Base-by-base conservation (phyloP, 805 yeast species). In the Kurtzmaniella cleridarum region DNA sequence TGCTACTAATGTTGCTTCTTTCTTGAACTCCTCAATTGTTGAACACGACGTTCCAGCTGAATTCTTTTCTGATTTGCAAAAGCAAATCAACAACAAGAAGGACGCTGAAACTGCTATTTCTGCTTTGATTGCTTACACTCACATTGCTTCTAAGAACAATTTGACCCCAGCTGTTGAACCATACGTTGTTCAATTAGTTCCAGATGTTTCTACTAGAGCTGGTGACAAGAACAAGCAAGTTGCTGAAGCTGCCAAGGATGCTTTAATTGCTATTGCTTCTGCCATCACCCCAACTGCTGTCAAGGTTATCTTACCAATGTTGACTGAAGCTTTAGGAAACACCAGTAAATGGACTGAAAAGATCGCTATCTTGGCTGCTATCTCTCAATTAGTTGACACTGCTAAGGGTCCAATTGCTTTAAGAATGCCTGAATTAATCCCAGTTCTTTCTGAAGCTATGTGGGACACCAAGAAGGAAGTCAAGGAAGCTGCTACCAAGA, bases 401-500 rank as follows among this genome's bases (percentile, higher is more conserved):
- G 96, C 98, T 57, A 91, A 90, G 72, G 84, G 73, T 58, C 99
- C 90, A 79, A 76, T 93, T 55, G 96, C 98, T 57, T 79, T 93
- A 62, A 89, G 98, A 81, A 93, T 93, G 98, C 96, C 98, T 62
- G 98, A 93, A 79, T 81, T 93, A 69, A 91, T 93, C 61, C 98
- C 99, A 71, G 93, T 84, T 54, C 76, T 93, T 60, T 93, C 98
- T 57, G 99, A 93, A 78, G 88, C 97, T 60, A 93, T 93, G 98
- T 93, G 99, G 99, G 98, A 93, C 75, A 93, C 99, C 73, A 93
- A 93, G 83, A 77, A 79, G 73, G 98, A 93, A 64, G 98, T 93
- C 66, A 93, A 93, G 84, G 79, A 76, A 55, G 95, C 95, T 66
- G 98, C 99, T 51, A 85, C 93, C 57, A 82, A 81, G 60, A 88